phyloP scores from a whole-genome alignment of 2,329 filamentous ascomycete species.

The Westerdykella aurantiaca region DNA sequence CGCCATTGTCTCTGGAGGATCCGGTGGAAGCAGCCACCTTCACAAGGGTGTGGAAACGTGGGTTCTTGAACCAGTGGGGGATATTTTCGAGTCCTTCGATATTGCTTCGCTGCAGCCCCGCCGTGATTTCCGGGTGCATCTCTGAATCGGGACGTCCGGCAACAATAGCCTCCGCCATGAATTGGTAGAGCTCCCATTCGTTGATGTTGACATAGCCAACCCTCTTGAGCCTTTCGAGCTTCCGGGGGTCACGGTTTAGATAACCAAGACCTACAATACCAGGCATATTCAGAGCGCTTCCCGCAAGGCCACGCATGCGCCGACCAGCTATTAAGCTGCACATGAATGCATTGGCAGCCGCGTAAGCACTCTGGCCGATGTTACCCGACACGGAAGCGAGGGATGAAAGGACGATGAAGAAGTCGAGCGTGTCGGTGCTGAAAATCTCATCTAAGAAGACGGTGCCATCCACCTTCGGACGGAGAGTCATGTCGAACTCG shows the following conservation, averaged over 20 bases:
- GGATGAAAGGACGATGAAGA: conserved; percentile 23
- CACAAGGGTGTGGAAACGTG: background rate
- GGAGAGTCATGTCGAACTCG: conserved; percentile 4
- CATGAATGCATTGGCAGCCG: conserved; percentile 36
- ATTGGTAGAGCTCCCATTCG: conserved; percentile 47
- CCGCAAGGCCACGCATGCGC: conserved; percentile 33
- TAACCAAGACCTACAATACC: conserved; percentile 41
- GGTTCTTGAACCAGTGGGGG: background rate
- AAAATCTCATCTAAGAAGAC: conserved; percentile 13
- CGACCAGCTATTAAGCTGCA: conserved; percentile 33
- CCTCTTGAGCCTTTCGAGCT: background rate
- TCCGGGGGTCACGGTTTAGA: conserved; percentile 10
- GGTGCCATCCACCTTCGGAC: conserved; percentile 16
- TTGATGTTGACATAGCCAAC: conserved; percentile 29
- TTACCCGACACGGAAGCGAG: conserved; percentile 9
- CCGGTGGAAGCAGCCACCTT: too few relatives aligned
- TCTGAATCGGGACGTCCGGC: conserved; percentile 5
- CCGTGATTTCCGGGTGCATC: conserved; percentile 3
- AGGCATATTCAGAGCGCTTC: conserved; percentile 36
- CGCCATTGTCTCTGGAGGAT: too few relatives aligned
- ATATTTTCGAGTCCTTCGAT: conserved; percentile 18
- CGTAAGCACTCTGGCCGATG: conserved; percentile 16
- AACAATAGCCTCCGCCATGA: conserved; percentile 10
- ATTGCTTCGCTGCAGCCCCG: background rate
- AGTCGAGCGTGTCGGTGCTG: conserved; percentile 13